Evolutionary conservation across 2,329 filamentous ascomycete species (phyloP), one percentile per base, ranked within the genome.

Genomic region (Alternaria incomplexa): DNA sequence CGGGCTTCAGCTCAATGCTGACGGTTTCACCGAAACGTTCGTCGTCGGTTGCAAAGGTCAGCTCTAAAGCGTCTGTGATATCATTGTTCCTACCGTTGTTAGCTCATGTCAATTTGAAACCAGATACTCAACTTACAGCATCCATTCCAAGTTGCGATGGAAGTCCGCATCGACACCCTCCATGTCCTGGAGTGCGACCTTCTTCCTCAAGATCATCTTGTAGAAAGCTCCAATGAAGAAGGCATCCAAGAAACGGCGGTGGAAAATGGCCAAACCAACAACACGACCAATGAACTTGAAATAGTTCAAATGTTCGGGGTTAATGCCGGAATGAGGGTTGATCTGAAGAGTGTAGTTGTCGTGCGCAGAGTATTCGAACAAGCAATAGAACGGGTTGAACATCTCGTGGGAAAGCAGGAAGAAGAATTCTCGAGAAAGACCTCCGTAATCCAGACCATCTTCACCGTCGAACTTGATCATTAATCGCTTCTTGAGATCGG

Each of bases 391-490:
- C 30, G 96, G 96, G 81, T 99, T 99, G 85, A 99, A 99, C 96
- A 99, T 99, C 85, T 99, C 96, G 83, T 99, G 96, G 15, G 95
- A 98, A 58, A 99, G 88, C 44, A 99, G 85, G 89, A 99, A 99
- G 86, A 99, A 99, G 85, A 99, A 99, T 82, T 99, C 96, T 67
- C 88, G 88, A 36, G 96, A 99, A 59, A 99, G 87, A 86, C 96
- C 96, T 80, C 96, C 96, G 77, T 99, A 99, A 82, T 99, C 96
- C 64, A 99, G 84, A 82, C 96, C 96, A 75, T 99, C 96, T 83
- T 99, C 96, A 52, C 96, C 96, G 72, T 99, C 96, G 73, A 99
- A 99, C 83, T 99, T 99, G 83, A 99, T 97, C 96, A 99, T 99
- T 69, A 99, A 82, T 52, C 96, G 89, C 84, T 99, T 99, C 89